Evolutionary conservation across 169 alveolate genomes (phyloP).

Genomic region (Plasmodium vinckei): DNA sequence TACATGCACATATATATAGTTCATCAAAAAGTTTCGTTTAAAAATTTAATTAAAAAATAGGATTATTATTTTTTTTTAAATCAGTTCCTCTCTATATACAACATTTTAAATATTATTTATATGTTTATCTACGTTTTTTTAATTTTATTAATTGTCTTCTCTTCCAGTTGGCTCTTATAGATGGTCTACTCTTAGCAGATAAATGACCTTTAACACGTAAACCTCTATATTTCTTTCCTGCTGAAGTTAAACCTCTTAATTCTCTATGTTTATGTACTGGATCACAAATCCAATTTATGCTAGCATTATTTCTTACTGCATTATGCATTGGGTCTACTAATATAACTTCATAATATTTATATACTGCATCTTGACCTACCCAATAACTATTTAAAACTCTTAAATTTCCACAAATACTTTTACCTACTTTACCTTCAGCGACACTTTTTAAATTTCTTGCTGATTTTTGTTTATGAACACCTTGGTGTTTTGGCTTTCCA

Average conservation of each 20-base stretch:
- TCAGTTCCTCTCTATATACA: too few relatives aligned
- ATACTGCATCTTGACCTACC: constrained; percentile 99
- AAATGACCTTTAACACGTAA: constrained; percentile 96
- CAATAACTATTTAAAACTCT: constrained; percentile 99
- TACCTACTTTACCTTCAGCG: constrained; percentile 99
- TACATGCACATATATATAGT: too few relatives aligned
- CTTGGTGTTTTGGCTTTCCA: constrained; percentile 99
- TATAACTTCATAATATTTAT: constrained; percentile 98
- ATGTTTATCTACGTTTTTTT: constrained; percentile 95
- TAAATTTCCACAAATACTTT: constrained; percentile 94
- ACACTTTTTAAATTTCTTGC: constrained; percentile 96
- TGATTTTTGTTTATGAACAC: constrained; percentile 96
- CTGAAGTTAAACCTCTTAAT: constrained; percentile 97
- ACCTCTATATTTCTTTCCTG: constrained; percentile 91
- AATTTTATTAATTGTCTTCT: constrained; percentile 95
- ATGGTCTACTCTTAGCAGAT: constrained; percentile 95
- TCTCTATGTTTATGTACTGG: constrained; percentile 99
- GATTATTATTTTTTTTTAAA: too few relatives aligned
- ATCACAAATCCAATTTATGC: constrained; percentile 98
- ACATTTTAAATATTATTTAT: too few relatives aligned
- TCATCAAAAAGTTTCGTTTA: too few relatives aligned
- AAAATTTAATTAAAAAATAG: too few relatives aligned
- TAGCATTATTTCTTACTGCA: constrained; percentile 98
- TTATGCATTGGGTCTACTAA: constrained; percentile 98
- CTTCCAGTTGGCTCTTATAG: constrained; percentile 95